Conservation (phyloP, 768 basidiomycete genomes). For the Leccinum longicurvipes region DNA sequence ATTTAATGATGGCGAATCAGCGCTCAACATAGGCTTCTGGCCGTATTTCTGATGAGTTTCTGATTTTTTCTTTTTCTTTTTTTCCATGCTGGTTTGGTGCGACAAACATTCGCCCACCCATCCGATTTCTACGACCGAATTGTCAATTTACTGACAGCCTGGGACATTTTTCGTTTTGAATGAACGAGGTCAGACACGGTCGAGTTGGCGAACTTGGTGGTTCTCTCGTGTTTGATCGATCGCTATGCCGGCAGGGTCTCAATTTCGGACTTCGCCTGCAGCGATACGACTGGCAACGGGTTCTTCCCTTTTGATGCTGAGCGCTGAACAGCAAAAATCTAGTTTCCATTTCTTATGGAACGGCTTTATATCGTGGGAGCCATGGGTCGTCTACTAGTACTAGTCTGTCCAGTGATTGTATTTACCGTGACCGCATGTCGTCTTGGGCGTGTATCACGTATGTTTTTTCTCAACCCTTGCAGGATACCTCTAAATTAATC, state of each 20-base stretch:
- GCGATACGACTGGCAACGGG: neutral
- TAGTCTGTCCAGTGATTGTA: neutral
- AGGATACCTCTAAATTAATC: neutral
- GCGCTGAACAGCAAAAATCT: neutral
- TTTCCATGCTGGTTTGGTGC: constrained; percentile 5
- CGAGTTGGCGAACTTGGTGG: neutral
- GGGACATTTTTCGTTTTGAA: neutral
- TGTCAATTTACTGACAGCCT: constrained; percentile 8
- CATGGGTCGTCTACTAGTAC: neutral
- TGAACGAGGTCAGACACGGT: constrained; percentile 2
- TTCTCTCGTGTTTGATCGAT: constrained; percentile 1
- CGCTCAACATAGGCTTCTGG: constrained; percentile 16
- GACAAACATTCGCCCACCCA: constrained; percentile 2
- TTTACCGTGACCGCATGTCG: neutral
- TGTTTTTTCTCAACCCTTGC: constrained; percentile 1
- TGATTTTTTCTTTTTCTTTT: neutral
- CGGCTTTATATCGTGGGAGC: neutral
- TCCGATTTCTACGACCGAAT: constrained; percentile 1
- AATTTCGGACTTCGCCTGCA: neutral
- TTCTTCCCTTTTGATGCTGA: neutral
- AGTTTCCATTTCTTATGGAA: neutral
- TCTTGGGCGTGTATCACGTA: neutral
- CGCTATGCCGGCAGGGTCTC: neutral
- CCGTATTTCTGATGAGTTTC: constrained; percentile 6
- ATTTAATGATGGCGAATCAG: constrained; percentile 14